These are phyloP conservation scores for Boletus semigastroideus DNA, from an alignment of 1,284 basidiomycete species.

Conservation along the genomic window DNA sequence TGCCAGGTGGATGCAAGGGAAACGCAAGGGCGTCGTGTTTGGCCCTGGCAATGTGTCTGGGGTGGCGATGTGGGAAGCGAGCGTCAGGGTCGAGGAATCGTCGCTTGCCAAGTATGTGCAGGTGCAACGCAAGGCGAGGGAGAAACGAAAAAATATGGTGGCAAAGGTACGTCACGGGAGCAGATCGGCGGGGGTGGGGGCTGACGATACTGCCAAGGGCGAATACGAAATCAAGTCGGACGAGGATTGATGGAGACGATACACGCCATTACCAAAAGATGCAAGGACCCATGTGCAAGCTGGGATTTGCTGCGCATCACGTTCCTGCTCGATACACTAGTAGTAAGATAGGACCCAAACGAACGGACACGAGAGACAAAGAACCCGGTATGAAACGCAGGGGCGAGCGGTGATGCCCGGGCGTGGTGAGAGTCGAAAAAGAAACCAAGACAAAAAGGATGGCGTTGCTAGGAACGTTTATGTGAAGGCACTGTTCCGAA, in stretches of 20 bases:
- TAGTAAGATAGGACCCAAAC: not conserved
- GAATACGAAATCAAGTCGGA: slow-evolving; percentile 64
- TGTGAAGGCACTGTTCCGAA: slow-evolving; percentile 4
- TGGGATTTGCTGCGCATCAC: no score
- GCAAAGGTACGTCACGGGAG: slow-evolving; percentile 60
- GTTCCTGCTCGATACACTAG: no score
- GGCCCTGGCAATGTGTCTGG: slow-evolving; percentile 68
- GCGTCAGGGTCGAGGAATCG: slow-evolving; percentile 61
- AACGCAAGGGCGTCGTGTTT: slow-evolving; percentile 69
- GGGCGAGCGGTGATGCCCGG: slow-evolving; percentile 3
- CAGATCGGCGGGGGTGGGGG: not conserved
- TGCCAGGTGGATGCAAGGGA: slow-evolving; percentile 72
- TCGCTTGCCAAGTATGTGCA: slow-evolving; percentile 82
- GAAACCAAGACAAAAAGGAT: not conserved
- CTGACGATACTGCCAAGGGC: slow-evolving; percentile 47
- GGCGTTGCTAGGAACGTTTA: slow-evolving; percentile 3
- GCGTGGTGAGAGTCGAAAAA: no score
- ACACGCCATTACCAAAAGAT: not conserved
- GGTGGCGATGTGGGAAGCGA: slow-evolving; percentile 73
- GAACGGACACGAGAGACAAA: not conserved
- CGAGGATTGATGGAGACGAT: slow-evolving; percentile 33
- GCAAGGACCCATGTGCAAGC: no score
- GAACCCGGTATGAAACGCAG: not conserved
- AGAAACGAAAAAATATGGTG: slow-evolving; percentile 69
- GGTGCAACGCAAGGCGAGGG: slow-evolving; percentile 78